phyloP scores from a whole-genome alignment of 164 flowering plant species.

The Buxus sempervirens region DNA sequence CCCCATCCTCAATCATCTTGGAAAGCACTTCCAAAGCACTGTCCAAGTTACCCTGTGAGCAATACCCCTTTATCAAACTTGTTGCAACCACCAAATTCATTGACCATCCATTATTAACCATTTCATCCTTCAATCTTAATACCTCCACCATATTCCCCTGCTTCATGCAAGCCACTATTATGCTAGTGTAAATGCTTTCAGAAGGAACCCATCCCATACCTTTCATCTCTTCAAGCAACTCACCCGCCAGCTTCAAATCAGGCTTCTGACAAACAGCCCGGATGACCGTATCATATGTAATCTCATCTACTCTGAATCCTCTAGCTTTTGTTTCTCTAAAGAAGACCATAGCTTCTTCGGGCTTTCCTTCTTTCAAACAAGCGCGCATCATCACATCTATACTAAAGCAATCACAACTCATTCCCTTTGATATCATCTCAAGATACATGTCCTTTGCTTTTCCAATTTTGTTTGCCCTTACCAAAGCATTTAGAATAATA shows the following conservation, averaged over 20 bases:
- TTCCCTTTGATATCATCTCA: slow-evolving; percentile 37
- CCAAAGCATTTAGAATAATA: slow-evolving; percentile 37
- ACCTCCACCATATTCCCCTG: slow-evolving; percentile 57
- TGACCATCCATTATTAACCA: slow-evolving; percentile 42
- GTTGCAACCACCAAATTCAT: slow-evolving; percentile 64
- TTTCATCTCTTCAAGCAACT: slow-evolving; percentile 69
- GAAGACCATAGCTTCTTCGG: slow-evolving; percentile 41
- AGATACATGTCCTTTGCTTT: slow-evolving; percentile 34
- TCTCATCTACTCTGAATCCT: slow-evolving; percentile 43
- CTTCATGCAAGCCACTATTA: slow-evolving; percentile 60
- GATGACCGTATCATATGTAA: slow-evolving; percentile 37
- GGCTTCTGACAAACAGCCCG: slow-evolving; percentile 47
- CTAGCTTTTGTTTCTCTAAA: slow-evolving; percentile 44
- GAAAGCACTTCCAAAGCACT: slow-evolving; percentile 52
- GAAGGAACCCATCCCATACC: slow-evolving; percentile 53
- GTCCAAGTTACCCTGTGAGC: slow-evolving; percentile 36
- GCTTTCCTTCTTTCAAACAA: slow-evolving; percentile 48
- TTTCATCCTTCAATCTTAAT: slow-evolving; percentile 59
- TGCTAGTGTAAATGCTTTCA: slow-evolving; percentile 34
- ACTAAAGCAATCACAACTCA: slow-evolving; percentile 37
- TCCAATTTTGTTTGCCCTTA: slow-evolving; percentile 31
- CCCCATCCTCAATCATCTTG: slow-evolving; percentile 41
- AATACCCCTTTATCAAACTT: slow-evolving; percentile 67
- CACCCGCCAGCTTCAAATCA: slow-evolving; percentile 34
- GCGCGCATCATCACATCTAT: slow-evolving; percentile 48